phyloP scores from a whole-genome alignment of 441 rosid genomes.

The Gossypium lobatum region DNA sequence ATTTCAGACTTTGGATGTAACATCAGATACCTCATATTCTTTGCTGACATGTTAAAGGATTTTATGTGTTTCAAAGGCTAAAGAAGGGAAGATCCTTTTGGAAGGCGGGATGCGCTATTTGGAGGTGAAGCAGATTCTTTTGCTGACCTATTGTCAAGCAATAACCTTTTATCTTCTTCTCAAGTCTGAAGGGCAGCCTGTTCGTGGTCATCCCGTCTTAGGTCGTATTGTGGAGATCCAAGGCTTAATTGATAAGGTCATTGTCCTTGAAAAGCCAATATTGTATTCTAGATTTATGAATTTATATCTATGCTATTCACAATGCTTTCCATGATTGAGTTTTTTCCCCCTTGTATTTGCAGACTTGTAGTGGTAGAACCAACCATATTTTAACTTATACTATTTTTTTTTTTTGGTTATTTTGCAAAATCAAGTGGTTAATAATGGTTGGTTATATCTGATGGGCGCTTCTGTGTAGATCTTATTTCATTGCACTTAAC shows the following conservation, averaged over 20 bases:
- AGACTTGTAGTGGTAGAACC: not conserved
- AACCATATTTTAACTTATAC: too few relatives aligned
- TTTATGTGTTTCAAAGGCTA: slow-evolving; percentile 37
- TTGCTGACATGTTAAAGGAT: slow-evolving; percentile 6
- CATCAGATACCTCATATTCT: not conserved
- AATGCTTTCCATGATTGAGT: not conserved
- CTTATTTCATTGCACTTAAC: not conserved
- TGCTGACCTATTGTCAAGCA: slow-evolving; percentile 72
- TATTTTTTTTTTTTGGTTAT: not conserved
- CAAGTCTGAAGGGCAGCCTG: slow-evolving; percentile 80
- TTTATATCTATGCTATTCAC: not conserved
- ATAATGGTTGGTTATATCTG: not conserved
- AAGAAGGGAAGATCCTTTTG: slow-evolving; percentile 30
- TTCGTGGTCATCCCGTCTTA: slow-evolving; percentile 83
- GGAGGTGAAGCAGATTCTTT: slow-evolving; percentile 75
- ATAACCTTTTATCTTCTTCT: slow-evolving; percentile 67
- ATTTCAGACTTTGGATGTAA: not conserved
- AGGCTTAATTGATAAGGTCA: slow-evolving; percentile 67
- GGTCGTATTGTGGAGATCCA: slow-evolving; percentile 74
- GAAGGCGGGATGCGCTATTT: slow-evolving; percentile 50
- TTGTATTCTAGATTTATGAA: not conserved
- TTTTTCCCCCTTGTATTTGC: too few relatives aligned
- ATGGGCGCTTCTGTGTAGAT: not conserved
- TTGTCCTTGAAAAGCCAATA: slow-evolving; percentile 6
- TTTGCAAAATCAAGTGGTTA: not conserved